Conservation (phyloP, 768 basidiomycete genomes). For the Porpolomopsis calyptriformis region DNA sequence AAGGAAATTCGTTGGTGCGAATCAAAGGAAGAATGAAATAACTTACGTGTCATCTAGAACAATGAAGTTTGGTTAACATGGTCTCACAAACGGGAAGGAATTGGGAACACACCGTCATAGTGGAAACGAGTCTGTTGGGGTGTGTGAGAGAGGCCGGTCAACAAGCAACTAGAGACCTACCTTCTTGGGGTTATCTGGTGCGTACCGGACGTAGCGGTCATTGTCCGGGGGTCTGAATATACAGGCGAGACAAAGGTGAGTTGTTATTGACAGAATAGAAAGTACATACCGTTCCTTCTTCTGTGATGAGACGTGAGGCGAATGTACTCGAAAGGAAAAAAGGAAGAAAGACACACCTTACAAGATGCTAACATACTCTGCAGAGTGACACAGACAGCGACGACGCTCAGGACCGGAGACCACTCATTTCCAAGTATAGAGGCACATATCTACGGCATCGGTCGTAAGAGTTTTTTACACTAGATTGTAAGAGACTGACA, state of each 20-base stretch:
- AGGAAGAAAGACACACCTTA: constrained; percentile 43
- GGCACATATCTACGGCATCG: constrained; percentile 59
- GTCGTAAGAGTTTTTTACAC: constrained; percentile 2
- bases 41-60: constrained; percentile 53
- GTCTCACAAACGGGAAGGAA: neutral
- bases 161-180: constrained; percentile 22
- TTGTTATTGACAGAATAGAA: constrained; percentile 1
- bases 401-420: constrained; percentile 80
- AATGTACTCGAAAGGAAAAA: neutral
- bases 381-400: constrained; percentile 72
- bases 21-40: no score
- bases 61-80: neutral
- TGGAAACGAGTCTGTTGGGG: constrained; percentile 80
- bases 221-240: constrained; percentile 64
- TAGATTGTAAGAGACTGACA: constrained; percentile 31
- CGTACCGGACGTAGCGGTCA: constrained; percentile 67
- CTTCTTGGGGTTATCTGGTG: constrained; percentile 83
- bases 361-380: constrained; percentile 91
- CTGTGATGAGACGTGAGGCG: constrained; percentile 12
- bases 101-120: constrained; percentile 54
- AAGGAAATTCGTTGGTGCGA: no score
- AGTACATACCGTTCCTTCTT: constrained; percentile 49
- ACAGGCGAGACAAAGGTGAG: neutral
- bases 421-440: constrained; percentile 85
- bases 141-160: neutral